These are phyloP conservation scores for Trametes hirsuta DNA, from an alignment of 1,284 basidiomycete genomes.

Conservation along the genomic window DNA sequence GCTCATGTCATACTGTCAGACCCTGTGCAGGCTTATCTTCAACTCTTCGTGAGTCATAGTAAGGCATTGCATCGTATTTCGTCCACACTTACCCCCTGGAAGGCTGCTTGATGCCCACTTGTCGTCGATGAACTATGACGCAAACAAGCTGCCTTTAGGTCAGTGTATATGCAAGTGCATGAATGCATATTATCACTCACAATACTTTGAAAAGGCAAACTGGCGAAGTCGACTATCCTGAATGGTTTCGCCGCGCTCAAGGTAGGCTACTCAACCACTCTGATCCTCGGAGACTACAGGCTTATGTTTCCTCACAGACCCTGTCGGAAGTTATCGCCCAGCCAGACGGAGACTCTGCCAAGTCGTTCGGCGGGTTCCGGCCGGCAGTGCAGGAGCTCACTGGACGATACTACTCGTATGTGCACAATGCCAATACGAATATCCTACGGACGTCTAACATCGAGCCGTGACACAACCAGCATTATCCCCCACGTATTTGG, in stretches of 20 bases:
- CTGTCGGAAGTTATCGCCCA: constrained; percentile 57
- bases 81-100: neutral
- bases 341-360: constrained; percentile 45
- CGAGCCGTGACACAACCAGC: constrained; percentile 32
- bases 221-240: constrained; percentile 58
- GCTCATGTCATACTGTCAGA: constrained; percentile 31
- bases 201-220: constrained; percentile 45
- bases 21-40: constrained; percentile 61
- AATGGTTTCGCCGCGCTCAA: constrained; percentile 64
- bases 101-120: constrained; percentile 60
- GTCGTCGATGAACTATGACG: constrained; percentile 74
- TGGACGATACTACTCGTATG: constrained; percentile 62
- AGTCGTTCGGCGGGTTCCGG: constrained; percentile 40
- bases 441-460: neutral
- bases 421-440: neutral
- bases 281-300: neutral
- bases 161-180: constrained; percentile 14
- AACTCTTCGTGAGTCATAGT: constrained; percentile 43
- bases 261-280: constrained; percentile 30
- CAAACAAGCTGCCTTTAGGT: constrained; percentile 68
- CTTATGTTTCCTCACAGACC: constrained; percentile 34
- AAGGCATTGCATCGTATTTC: too few species aligned
- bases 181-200: neutral
- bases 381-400: constrained; percentile 52
- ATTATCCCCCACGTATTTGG: constrained; percentile 69